A percentile compares a stretch with the other conserved stretches of the same genome.
phyloP scores from a whole-genome alignment of 495 filamentous ascomycete species.

The Neurospora intermedia region DNA sequence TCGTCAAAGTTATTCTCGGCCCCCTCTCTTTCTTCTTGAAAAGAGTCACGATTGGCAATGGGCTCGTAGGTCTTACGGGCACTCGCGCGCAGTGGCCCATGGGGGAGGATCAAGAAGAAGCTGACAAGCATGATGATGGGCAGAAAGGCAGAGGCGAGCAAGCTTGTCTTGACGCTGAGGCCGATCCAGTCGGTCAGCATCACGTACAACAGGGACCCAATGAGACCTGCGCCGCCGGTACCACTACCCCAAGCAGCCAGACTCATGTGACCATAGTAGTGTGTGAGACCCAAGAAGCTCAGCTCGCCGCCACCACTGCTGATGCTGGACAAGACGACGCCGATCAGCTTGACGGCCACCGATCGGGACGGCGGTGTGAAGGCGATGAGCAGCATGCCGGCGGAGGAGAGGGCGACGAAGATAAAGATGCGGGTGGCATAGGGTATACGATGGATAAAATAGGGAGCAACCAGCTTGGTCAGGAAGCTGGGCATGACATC shows the following conservation, averaged over 20 bases:
- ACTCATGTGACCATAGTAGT: constrained; percentile 86
- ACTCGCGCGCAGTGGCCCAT: constrained; percentile 39
- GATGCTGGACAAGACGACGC: constrained; percentile 75
- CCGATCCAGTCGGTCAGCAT: constrained; percentile 69
- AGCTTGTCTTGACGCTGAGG: constrained; percentile 55
- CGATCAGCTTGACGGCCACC: constrained; percentile 64
- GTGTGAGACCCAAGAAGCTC: constrained; percentile 81
- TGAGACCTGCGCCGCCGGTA: constrained; percentile 79
- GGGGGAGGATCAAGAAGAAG: constrained; percentile 74
- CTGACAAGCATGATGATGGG: constrained; percentile 73
- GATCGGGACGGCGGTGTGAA: constrained; percentile 55
- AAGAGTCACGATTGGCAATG: constrained; percentile 15
- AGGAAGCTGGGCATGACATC: constrained; percentile 83
- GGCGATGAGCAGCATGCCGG: constrained; percentile 84
- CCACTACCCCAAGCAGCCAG: constrained; percentile 89
- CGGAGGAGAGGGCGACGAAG: constrained; percentile 58
- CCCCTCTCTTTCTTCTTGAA: constrained; percentile 24
- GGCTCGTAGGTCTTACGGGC: constrained; percentile 30
- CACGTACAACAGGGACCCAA: constrained; percentile 81
- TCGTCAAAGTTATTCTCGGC: constrained; percentile 29
- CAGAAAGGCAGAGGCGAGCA: constrained; percentile 66
- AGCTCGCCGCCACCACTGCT: constrained; percentile 79
- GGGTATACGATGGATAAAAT: constrained; percentile 81
- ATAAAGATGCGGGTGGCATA: constrained; percentile 65
- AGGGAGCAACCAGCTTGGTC: constrained; percentile 80